Percentiles rank a stretch among this genome's conserved stretches.
Evolutionary conservation across 345 rosid genomes (phyloP).

Genomic region (Viola odorata): DNA sequence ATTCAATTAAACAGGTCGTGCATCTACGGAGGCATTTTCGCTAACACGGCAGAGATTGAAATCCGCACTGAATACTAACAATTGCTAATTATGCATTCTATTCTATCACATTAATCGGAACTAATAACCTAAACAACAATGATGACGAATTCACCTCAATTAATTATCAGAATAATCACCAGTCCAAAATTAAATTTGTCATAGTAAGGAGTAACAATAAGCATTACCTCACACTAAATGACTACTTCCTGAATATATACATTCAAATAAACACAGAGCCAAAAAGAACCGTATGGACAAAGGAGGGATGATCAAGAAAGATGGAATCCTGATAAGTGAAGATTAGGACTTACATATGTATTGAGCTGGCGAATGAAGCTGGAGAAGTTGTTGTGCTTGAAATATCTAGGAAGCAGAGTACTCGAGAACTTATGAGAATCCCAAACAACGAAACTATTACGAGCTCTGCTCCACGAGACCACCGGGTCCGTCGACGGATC

Average conservation of each 20-base stretch:
- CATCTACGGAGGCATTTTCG: background rate
- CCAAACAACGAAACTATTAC: slow-evolving; percentile 31
- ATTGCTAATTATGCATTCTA: too few species aligned
- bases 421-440: slow-evolving; percentile 19
- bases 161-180: background rate
- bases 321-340: background rate
- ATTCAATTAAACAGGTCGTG: background rate
- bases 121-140: too few species aligned
- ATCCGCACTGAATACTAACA: too few species aligned
- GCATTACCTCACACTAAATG: background rate
- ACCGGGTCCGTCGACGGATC: slow-evolving; percentile 22
- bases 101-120: too few species aligned
- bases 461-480: slow-evolving; percentile 22
- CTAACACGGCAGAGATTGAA: background rate
- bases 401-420: slow-evolving; percentile 22
- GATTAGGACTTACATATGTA: slow-evolving; percentile 22
- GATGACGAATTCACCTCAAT: too few species aligned
- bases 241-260: background rate
- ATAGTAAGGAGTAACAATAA: background rate
- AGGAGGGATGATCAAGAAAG: background rate
- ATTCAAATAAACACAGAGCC: background rate
- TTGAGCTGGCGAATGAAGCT: slow-evolving; percentile 35
- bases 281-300: background rate
- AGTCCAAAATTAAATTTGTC: background rate
- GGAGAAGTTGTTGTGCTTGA: slow-evolving; percentile 32